Conservation (phyloP, 2,329 filamentous ascomycete genomes). For the Alternaria sp. region DNA sequence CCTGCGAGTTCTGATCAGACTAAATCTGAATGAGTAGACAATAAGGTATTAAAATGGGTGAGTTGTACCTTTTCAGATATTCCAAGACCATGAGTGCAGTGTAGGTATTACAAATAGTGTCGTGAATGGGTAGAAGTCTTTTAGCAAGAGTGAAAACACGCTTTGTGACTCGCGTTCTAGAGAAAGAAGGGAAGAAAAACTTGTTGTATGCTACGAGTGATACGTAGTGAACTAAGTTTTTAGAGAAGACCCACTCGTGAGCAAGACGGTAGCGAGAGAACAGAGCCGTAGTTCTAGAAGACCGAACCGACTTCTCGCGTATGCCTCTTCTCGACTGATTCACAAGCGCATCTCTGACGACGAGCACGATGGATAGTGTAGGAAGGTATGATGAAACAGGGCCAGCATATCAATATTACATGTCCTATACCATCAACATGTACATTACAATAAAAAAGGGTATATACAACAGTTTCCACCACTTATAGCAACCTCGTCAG, state of each 20-base stretch:
- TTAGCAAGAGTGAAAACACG: not conserved
- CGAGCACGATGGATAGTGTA: rapidly evolving
- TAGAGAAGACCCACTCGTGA: not conserved
- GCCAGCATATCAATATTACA: not conserved
- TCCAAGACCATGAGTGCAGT: not conserved
- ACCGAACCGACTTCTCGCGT: not conserved
- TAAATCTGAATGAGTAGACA: not conserved
- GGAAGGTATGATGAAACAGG: not conserved
- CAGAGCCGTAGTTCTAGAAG: not conserved
- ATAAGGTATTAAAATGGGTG: not conserved
- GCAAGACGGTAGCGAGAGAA: not conserved
- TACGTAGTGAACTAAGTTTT: not conserved
- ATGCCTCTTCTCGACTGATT: not conserved
- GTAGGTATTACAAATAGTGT: not conserved
- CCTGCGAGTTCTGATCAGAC: not conserved
- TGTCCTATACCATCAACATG: not conserved
- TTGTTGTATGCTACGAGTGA: not conserved
- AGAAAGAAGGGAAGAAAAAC: not conserved
- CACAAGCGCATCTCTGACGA: not conserved
- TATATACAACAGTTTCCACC: constrained; percentile 3
- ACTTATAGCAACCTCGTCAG: not conserved
- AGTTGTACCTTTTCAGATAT: not conserved
- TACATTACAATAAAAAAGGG: constrained; percentile 6
- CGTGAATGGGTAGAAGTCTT: not conserved
- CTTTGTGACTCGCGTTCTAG: not conserved